These are phyloP conservation scores for Clonostachys chloroleuca DNA, from an alignment of 2,329 filamentous ascomycete genomes.

Conservation along the genomic window DNA sequence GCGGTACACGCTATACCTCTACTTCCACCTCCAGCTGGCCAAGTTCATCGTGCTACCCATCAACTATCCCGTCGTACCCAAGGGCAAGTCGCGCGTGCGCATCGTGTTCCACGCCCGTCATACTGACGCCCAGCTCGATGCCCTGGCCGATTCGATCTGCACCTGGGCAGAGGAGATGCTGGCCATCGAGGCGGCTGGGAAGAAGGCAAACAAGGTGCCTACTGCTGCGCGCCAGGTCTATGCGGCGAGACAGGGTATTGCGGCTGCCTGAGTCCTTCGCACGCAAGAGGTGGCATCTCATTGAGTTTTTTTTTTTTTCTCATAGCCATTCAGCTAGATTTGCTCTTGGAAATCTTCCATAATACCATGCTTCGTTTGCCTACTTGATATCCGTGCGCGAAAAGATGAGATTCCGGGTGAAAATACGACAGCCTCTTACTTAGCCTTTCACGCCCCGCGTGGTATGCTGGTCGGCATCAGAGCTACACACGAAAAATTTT, in stretches of 20 bases:
- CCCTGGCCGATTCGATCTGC: constrained; percentile 3
- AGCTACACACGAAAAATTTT: neutral
- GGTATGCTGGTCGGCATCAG: no score
- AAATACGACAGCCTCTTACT: no score
- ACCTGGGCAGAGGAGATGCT: neutral
- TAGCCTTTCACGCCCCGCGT: no score
- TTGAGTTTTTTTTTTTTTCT: neutral
- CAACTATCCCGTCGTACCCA: constrained; percentile 30
- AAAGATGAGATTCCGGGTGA: neutral
- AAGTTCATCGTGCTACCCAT: constrained; percentile 18
- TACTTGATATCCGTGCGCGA: neutral
- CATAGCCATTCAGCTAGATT: neutral
- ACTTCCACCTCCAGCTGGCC: constrained; percentile 12
- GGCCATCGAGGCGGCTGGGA: neutral
- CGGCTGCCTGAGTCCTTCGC: neutral
- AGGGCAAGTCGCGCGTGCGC: constrained; percentile 27
- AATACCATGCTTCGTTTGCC: neutral
- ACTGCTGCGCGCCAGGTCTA: neutral
- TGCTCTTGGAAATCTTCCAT: neutral
- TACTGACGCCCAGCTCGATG: constrained; percentile 23
- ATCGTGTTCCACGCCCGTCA: constrained; percentile 34
- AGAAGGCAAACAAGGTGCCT: neutral
- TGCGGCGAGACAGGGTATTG: neutral
- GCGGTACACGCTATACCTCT: constrained; percentile 12
- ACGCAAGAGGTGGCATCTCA: neutral